These are phyloP conservation scores for Fomitopsis serialis DNA, from an alignment of 768 basidiomycete genomes.

Conservation along the genomic window DNA sequence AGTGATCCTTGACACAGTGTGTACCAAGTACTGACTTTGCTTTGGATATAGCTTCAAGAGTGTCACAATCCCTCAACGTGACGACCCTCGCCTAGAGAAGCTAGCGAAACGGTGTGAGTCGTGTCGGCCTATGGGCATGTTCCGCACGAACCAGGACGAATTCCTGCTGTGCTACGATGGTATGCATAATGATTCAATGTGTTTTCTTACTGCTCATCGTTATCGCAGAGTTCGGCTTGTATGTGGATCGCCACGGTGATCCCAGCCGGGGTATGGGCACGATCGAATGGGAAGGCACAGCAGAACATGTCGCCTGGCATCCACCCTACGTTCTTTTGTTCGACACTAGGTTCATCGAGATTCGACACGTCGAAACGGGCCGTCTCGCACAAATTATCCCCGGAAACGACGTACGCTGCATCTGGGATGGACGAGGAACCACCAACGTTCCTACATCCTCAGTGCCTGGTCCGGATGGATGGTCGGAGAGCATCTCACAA, in stretches of 20 bases:
- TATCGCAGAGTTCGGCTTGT: slow-evolving; percentile 77
- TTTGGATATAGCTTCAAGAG: slow-evolving; percentile 66
- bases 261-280: slow-evolving; percentile 65
- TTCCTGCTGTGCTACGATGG: slow-evolving; percentile 89
- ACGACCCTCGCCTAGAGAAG: slow-evolving; percentile 58
- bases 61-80: slow-evolving; percentile 82
- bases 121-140: slow-evolving; percentile 84
- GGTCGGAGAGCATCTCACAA: slow-evolving; percentile 50
- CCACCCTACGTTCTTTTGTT: slow-evolving; percentile 85
- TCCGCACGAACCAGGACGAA: slow-evolving; percentile 80
- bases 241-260: slow-evolving; percentile 88
- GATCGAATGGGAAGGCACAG: slow-evolving; percentile 94
- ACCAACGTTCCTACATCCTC: slow-evolving; percentile 19
- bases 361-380: slow-evolving; percentile 78
- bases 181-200: slow-evolving; percentile 26
- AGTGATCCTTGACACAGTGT: too few species aligned
- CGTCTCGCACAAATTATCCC: slow-evolving; percentile 78
- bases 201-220: neutral
- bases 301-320: slow-evolving; percentile 85
- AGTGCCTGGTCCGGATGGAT: slow-evolving; percentile 41
- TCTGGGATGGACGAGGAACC: slow-evolving; percentile 80
- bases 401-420: slow-evolving; percentile 76
- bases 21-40: neutral
- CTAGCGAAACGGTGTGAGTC: slow-evolving; percentile 78
- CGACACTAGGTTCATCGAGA: slow-evolving; percentile 86